These are phyloP conservation scores for Candida corydali DNA, from an alignment of 805 yeast species.

Conservation along the genomic window DNA sequence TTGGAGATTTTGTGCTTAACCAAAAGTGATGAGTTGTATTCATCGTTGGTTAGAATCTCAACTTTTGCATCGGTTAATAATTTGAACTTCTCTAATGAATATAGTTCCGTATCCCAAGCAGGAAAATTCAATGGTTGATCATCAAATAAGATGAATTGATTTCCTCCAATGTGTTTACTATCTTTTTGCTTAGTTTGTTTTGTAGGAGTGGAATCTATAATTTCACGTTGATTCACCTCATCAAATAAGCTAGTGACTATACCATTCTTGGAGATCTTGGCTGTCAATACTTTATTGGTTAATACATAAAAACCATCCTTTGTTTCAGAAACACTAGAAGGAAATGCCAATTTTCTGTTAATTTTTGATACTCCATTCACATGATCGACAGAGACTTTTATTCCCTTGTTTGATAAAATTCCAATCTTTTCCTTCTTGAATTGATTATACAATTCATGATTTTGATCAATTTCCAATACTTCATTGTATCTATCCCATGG, in stretches of 20 bases:
- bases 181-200: conserved; percentile 34
- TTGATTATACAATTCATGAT: conserved; percentile 13
- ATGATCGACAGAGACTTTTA: conserved; percentile 19
- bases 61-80: conserved; percentile 41
- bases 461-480: conserved; percentile 36
- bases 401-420: conserved; percentile 8
- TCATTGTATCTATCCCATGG: conserved; percentile 57
- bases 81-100: conserved; percentile 68
- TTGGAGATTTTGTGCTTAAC: conserved; percentile 59
- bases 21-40: conserved; percentile 58
- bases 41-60: conserved; percentile 44
- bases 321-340: conserved; percentile 45
- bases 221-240: conserved; percentile 51
- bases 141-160: conserved; percentile 76
- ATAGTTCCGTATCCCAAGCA: conserved; percentile 97
- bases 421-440: conserved; percentile 10
- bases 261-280: conserved; percentile 48
- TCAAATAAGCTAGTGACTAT: conserved; percentile 64
- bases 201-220: conserved; percentile 55
- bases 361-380: conserved; percentile 16
- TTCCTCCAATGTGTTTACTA: conserved; percentile 51
- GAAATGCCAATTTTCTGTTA: conserved; percentile 23
- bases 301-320: conserved; percentile 46
- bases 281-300: conserved; percentile 59
- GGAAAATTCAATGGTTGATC: conserved; percentile 90